Evolutionary conservation across 1,284 basidiomycete genomes (phyloP), one percentile per base, ranked within the genome.

Genomic region (Sporisorium graminicola): DNA sequence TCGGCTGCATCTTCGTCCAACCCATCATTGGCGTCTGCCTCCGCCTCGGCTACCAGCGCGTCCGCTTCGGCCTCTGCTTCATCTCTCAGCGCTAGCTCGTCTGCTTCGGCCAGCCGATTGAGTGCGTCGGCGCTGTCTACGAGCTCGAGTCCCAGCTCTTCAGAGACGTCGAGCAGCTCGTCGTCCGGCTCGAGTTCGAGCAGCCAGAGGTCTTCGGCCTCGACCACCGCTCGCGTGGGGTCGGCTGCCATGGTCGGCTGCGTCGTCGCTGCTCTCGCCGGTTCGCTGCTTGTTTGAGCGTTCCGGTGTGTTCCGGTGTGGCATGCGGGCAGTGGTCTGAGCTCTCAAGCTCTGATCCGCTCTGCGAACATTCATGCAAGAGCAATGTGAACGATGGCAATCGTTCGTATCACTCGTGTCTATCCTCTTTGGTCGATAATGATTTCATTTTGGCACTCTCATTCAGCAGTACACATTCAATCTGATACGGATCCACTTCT

Each of bases 161-260:
- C 61, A 43, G 59, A 63, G 31, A 56, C 69, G 22, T 56, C 55
- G 22, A 47, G 40, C 37, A 16, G 20, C 56, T 46, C 37, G 20
- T 64, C 62, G 27, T 60, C 53, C 35, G 24, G 58, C 49, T 64
- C 55, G 29, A 61, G 52, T 58, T 61, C 58, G 40, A 60, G 60
- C 64, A 42, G 58, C 31, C 52, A 58, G 59, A 50, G 40, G 31
- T 65, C 68, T 18, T 61, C 65, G n/a, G 68, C 65, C 27, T 51
- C 72, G 13, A 46, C 54, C 46, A 50, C 42, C n/a, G 50, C 43
- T 1, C 60, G 61, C 20, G 20, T 68, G 22, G 65, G 60, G 18
- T 57, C 74, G 31, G 69, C 74, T 52, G 74, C 65, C 29, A 54
- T 72, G 56, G 49, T 75, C 8, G 67, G 64, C 9, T 64, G 63